A percentile compares a stretch with the other conserved stretches of the same genome.
phyloP scores from a whole-genome alignment of 1,139 yeast species.

The Komagataea norvegica region DNA sequence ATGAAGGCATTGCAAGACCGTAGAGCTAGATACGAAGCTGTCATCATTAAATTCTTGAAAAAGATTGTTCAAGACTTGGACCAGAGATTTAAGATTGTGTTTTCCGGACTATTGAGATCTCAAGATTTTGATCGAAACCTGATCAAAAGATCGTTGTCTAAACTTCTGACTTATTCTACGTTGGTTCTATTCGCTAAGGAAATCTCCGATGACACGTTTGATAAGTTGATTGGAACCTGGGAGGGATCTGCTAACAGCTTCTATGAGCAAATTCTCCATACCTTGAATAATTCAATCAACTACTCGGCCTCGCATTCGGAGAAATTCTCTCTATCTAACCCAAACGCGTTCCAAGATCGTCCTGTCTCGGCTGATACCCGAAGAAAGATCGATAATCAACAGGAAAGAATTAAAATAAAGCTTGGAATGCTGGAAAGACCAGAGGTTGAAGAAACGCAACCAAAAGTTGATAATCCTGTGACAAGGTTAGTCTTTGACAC shows the following conservation, averaged over 20 bases:
- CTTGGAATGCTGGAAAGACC: slow-evolving; percentile 19
- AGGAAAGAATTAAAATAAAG: slow-evolving; percentile 17
- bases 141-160: slow-evolving; percentile 31
- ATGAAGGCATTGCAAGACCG: slow-evolving; percentile 76
- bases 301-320: slow-evolving; percentile 7
- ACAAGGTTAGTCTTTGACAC: slow-evolving; percentile 18
- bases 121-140: slow-evolving; percentile 29
- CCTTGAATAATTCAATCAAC: slow-evolving; percentile 17
- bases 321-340: slow-evolving; percentile 21
- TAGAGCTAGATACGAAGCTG: slow-evolving; percentile 54
- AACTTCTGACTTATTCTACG: slow-evolving; percentile 53
- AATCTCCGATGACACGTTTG: slow-evolving; percentile 40
- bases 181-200: slow-evolving; percentile 63
- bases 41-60: slow-evolving; percentile 47
- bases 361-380: slow-evolving; percentile 1
- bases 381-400: slow-evolving; percentile 11
- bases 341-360: slow-evolving; percentile 13
- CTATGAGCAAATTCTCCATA: slow-evolving; percentile 13
- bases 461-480: neutral
- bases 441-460: neutral
- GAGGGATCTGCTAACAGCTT: slow-evolving; percentile 16
- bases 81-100: slow-evolving; percentile 37
- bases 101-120: slow-evolving; percentile 31
- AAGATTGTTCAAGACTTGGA: slow-evolving; percentile 46
- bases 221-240: slow-evolving; percentile 35